These are phyloP conservation scores for Fomes fomentarius DNA, from an alignment of 1,284 basidiomycete species.

Conservation along the genomic window DNA sequence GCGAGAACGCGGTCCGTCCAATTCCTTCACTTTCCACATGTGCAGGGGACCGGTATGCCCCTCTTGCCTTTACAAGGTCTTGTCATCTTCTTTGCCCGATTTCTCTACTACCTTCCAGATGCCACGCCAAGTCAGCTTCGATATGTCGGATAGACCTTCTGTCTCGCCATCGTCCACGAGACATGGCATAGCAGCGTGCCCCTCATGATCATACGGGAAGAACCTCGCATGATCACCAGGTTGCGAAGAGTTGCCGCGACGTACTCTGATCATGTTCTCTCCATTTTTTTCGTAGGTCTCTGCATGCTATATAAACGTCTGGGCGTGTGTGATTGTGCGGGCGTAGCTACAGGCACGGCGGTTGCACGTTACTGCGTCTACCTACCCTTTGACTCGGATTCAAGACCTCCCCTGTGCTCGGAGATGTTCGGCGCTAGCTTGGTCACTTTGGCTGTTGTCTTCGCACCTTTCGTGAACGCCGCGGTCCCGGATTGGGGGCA, in stretches of 20 bases:
- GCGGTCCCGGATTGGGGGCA: conserved; percentile 32
- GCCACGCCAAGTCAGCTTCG: too few relatives aligned
- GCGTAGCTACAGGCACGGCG: too few relatives aligned
- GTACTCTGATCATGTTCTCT: not conserved
- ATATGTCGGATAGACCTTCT: not conserved
- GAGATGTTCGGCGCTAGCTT: conserved; percentile 28
- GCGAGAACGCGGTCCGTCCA: too few relatives aligned
- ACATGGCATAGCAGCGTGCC: not conserved
- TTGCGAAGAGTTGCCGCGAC: conserved; percentile 15
- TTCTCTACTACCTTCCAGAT: too few relatives aligned
- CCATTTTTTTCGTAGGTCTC: not conserved
- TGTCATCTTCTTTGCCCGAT: too few relatives aligned
- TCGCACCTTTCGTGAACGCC: conserved; percentile 29
- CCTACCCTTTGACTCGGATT: not conserved
- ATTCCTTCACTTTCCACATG: too few relatives aligned
- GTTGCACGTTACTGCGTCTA: too few relatives aligned
- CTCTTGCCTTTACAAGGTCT: too few relatives aligned
- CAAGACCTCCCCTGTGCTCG: too few relatives aligned
- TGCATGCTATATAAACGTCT: too few relatives aligned
- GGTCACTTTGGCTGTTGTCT: conserved; percentile 29
- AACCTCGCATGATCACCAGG: conserved; percentile 13
- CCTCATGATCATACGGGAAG: conserved; percentile 9
- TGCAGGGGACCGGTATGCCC: too few relatives aligned
- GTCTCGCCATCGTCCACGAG: conserved; percentile 8
- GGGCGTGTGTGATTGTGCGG: too few relatives aligned